Conservation (phyloP, 441 rosid species). For the Gossypium schwendimanii region DNA sequence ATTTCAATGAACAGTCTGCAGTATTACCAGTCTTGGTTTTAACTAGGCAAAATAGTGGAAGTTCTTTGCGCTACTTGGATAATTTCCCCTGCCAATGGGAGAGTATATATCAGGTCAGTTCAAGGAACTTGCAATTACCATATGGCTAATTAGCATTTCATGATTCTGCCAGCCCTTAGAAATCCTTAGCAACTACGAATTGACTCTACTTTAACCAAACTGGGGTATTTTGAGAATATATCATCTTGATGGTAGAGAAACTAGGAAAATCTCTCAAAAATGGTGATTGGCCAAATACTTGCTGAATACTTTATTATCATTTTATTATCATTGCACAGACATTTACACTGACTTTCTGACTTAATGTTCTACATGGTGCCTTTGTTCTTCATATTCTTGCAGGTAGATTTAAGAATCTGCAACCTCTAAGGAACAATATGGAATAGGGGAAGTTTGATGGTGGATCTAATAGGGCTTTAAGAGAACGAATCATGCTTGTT, state of each 20-base stretch:
- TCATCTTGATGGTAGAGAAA: background rate
- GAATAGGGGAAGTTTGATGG: background rate
- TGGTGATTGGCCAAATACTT: background rate
- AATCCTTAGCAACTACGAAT: background rate
- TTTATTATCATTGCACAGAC: background rate
- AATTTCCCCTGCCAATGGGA: background rate
- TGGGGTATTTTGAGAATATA: background rate
- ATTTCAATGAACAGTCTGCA: slow-evolving; percentile 12
- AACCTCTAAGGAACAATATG: background rate
- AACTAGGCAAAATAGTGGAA: slow-evolving; percentile 16
- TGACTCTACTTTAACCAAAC: background rate
- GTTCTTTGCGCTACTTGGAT: slow-evolving; percentile 5
- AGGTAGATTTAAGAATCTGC: slow-evolving; percentile 10
- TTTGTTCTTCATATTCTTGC: background rate
- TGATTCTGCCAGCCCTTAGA: background rate
- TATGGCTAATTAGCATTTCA: background rate
- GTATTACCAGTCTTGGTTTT: slow-evolving; percentile 2
- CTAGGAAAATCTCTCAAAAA: background rate
- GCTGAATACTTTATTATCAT: background rate
- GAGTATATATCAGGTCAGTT: slow-evolving; percentile 18
- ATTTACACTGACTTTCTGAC: background rate
- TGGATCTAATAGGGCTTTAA: background rate
- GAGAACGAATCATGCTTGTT: background rate
- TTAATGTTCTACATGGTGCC: background rate
- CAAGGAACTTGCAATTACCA: background rate